Conservation (phyloP, 73 alveolate genomes). For the Stentor coeruleus region DNA sequence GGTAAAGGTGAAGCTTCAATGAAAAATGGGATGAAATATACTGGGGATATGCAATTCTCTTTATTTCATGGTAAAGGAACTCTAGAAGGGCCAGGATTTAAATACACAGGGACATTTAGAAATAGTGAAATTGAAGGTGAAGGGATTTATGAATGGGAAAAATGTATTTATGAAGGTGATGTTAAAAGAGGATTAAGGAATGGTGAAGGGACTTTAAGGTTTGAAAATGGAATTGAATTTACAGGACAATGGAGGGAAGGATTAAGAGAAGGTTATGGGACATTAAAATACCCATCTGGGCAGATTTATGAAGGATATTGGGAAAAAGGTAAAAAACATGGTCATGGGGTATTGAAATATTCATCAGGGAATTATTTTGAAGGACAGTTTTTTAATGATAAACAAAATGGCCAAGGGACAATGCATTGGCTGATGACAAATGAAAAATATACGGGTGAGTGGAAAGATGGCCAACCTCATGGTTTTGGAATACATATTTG, state of each 20-base stretch:
- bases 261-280: slow-evolving; percentile 79
- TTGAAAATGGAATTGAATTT: slow-evolving; percentile 40
- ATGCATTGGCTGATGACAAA: slow-evolving; percentile 88
- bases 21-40: slow-evolving; percentile 65
- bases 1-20: slow-evolving; percentile 54
- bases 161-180: slow-evolving; percentile 69
- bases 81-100: slow-evolving; percentile 65
- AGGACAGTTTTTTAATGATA: slow-evolving; percentile 89
- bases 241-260: slow-evolving; percentile 79
- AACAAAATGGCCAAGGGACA: slow-evolving; percentile 93
- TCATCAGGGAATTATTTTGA: slow-evolving; percentile 92
- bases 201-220: slow-evolving; percentile 69
- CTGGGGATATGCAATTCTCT: slow-evolving; percentile 74
- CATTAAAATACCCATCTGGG: slow-evolving; percentile 51
- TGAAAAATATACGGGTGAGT: slow-evolving; percentile 95
- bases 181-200: slow-evolving; percentile 86
- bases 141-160: slow-evolving; percentile 79
- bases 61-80: slow-evolving; percentile 79
- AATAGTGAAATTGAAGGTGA: slow-evolving; percentile 82
- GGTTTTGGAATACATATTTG: slow-evolving; percentile 98
- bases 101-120: slow-evolving; percentile 73
- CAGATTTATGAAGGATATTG: slow-evolving; percentile 86
- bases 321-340: slow-evolving; percentile 85
- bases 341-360: slow-evolving; percentile 77
- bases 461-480: slow-evolving; percentile 91